These are phyloP conservation scores for Bolboschoenus planiculmis DNA, from an alignment of 176 grass and related monocot genomes.

Conservation along the genomic window DNA sequence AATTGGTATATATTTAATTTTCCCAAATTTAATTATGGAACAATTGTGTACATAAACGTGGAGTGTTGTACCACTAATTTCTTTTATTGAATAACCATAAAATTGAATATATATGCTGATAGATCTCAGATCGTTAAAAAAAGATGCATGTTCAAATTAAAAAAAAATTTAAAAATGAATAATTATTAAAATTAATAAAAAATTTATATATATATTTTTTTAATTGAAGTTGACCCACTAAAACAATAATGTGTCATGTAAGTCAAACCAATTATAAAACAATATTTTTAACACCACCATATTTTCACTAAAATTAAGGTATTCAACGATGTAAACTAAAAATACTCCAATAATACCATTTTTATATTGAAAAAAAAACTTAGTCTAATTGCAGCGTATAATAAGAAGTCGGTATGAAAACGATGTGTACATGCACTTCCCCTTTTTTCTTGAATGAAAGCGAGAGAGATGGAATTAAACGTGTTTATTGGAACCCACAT, in stretches of 20 bases:
- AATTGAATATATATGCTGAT: no score
- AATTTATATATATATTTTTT: no score
- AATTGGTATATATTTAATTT: not conserved
- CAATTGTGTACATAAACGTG: not conserved
- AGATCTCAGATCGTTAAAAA: no score
- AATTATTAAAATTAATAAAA: no score
- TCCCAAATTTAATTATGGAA: not conserved
- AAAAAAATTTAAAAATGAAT: no score
- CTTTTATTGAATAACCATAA: not conserved
- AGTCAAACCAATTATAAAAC: not conserved
- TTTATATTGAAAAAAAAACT: not conserved
- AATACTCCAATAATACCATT: not conserved
- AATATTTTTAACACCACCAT: not conserved
- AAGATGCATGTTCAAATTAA: no score
- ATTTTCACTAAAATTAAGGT: constrained; percentile 1
- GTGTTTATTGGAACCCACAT: not conserved
- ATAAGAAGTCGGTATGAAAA: not conserved
- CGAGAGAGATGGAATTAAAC: not conserved
- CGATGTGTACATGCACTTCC: not conserved
- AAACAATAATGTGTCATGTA: not conserved
- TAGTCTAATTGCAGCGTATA: not conserved
- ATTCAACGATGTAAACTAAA: not conserved
- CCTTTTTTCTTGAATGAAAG: not conserved
- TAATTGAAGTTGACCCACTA: not conserved
- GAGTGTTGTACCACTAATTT: not conserved